phyloP scores from a whole-genome alignment of 1,284 basidiomycete genomes.

The Xerocomus cyaneibrunnescens region DNA sequence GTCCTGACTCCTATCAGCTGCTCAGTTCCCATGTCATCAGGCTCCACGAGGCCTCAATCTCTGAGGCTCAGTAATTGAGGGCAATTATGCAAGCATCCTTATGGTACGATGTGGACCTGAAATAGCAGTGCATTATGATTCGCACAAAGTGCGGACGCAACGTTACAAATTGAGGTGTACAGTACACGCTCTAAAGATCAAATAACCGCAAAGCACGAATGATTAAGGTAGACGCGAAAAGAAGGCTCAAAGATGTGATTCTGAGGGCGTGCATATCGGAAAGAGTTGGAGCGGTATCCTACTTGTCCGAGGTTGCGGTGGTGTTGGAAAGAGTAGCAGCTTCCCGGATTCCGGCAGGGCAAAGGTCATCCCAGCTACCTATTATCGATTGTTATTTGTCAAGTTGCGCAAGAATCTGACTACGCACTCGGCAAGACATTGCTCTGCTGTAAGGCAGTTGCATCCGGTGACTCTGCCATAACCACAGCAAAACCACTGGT shows the following conservation, averaged over 20 bases:
- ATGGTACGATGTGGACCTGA: too few relatives aligned
- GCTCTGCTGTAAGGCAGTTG: constrained; percentile 21
- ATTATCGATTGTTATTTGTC: background rate
- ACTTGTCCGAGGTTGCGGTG: too few relatives aligned
- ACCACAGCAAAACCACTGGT: constrained; percentile 34
- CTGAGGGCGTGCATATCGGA: background rate
- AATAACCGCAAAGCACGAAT: background rate
- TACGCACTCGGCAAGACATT: constrained; percentile 22
- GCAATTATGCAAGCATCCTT: too few relatives aligned
- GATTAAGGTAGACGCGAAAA: constrained; percentile 1
- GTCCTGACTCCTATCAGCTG: too few relatives aligned
- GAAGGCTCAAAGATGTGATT: background rate
- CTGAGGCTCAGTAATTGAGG: too few relatives aligned
- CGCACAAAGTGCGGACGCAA: too few relatives aligned
- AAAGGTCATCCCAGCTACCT: constrained; percentile 24
- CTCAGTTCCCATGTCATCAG: too few relatives aligned
- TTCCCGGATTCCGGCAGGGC: constrained; percentile 19
- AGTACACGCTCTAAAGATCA: background rate
- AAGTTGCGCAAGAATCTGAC: background rate
- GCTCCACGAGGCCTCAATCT: too few relatives aligned
- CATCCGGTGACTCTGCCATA: constrained; percentile 28
- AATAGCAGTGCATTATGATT: too few relatives aligned
- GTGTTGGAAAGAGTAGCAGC: constrained; percentile 18
- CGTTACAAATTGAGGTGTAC: too few relatives aligned
- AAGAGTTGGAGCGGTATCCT: constrained; percentile 1